phyloP scores from a whole-genome alignment of 192 early-diverging fungal genomes.

The Coemansia sp. region DNA sequence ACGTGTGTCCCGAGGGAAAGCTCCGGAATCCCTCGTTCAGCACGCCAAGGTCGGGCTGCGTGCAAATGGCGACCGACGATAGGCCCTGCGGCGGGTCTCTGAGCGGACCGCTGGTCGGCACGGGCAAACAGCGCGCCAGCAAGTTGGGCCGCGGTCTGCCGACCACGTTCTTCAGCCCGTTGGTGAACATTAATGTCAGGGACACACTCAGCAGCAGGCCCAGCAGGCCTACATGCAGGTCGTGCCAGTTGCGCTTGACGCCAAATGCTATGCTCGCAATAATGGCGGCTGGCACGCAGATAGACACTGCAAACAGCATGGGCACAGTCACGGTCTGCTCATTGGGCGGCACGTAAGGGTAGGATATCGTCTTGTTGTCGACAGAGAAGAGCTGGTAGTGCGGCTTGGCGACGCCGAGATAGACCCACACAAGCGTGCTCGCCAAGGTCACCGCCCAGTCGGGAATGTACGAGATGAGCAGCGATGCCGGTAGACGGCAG shows the following conservation, averaged over 20 bases:
- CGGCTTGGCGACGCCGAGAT: slow-evolving; percentile 60
- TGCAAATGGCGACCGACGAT: slow-evolving; percentile 66
- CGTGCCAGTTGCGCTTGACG: slow-evolving; percentile 37
- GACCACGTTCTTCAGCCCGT: slow-evolving; percentile 59
- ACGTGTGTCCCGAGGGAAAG: slow-evolving; percentile 90
- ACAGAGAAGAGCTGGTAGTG: slow-evolving; percentile 75
- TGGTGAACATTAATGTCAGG: slow-evolving; percentile 57
- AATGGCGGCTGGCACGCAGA: slow-evolving; percentile 22
- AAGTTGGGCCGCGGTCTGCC: slow-evolving; percentile 72
- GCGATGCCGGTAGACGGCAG: slow-evolving; percentile 10
- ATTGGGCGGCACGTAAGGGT: slow-evolving; percentile 53
- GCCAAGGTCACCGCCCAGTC: slow-evolving; percentile 62
- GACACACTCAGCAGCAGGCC: slow-evolving; percentile 55
- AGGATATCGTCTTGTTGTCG: slow-evolving; percentile 67
- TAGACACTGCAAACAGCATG: slow-evolving; percentile 38
- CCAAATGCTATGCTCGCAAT: slow-evolving; percentile 23
- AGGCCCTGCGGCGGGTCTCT: slow-evolving; percentile 62
- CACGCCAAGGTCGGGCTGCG: slow-evolving; percentile 49
- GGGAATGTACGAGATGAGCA: slow-evolving; percentile 35
- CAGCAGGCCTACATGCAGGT: slow-evolving; percentile 56
- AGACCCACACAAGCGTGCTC: slow-evolving; percentile 62
- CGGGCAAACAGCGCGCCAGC: slow-evolving; percentile 54
- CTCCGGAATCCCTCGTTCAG: slow-evolving; percentile 81
- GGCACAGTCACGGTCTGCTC: slow-evolving; percentile 50
- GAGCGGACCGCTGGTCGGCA: slow-evolving; percentile 15